phyloP scores from a whole-genome alignment of 139 green algal species.

The Picochlorum sp. region DNA sequence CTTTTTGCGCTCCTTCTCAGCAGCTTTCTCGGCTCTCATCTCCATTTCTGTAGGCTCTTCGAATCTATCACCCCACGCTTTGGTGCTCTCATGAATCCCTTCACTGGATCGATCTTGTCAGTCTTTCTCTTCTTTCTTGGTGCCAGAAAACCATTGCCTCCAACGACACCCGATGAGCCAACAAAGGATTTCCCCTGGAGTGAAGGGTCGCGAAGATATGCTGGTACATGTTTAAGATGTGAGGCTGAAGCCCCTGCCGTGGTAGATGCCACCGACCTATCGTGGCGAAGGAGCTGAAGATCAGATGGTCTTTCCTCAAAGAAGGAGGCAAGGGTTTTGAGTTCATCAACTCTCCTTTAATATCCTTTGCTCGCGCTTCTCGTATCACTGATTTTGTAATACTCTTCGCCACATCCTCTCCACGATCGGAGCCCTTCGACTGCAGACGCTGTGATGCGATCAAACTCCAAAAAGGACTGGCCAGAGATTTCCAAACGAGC shows the following conservation, averaged over 20 bases:
- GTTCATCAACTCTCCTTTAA: conserved; percentile 89
- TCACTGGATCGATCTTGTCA: conserved; percentile 38
- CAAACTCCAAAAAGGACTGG: conserved; percentile 17
- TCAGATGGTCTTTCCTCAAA: conserved; percentile 76
- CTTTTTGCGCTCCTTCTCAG: conserved; percentile 21
- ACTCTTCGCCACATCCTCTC: conserved; percentile 66
- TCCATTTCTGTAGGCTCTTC: conserved; percentile 41
- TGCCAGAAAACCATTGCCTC: conserved; percentile 23
- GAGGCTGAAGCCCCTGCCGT: conserved; percentile 25
- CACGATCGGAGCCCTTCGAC: conserved; percentile 55
- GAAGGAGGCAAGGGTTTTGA: conserved; percentile 60
- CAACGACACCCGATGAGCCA: neutral
- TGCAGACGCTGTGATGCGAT: conserved; percentile 33
- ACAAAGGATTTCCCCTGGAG: conserved; percentile 11
- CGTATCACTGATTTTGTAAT: conserved; percentile 67
- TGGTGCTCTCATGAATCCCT: conserved; percentile 42
- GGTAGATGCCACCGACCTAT: conserved; percentile 48
- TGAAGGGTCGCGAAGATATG: conserved; percentile 56
- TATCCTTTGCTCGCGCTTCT: conserved; percentile 77
- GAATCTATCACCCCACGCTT: conserved; percentile 24
- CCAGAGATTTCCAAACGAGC: neutral
- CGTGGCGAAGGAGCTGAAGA: conserved; percentile 69
- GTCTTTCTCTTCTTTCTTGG: conserved; percentile 24
- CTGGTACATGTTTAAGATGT: conserved; percentile 72
- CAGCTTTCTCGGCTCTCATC: conserved; percentile 15